phyloP scores from a whole-genome alignment of 441 rosid genomes.

The Corymbia citriodora region DNA sequence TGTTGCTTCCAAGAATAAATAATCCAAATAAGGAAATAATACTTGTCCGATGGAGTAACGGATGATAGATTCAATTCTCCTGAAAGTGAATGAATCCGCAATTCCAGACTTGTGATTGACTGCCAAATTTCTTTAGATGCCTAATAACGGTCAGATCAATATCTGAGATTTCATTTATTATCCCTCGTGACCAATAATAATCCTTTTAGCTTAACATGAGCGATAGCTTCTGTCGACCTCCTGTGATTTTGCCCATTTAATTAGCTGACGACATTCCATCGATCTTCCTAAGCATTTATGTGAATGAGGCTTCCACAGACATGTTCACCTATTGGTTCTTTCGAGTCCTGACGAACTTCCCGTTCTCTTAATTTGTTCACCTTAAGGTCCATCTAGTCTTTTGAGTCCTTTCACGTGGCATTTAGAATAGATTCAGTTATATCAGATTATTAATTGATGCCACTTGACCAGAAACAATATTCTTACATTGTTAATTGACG shows the following conservation, averaged over 20 bases:
- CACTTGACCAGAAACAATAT: not conserved
- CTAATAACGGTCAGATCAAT: not conserved
- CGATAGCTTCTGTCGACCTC: not conserved
- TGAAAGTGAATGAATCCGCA: not conserved
- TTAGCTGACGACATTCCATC: not conserved
- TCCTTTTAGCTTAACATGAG: not conserved
- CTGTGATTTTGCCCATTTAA: not conserved
- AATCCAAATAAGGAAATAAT: not conserved
- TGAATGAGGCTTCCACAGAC: not conserved
- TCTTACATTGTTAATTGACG: not conserved
- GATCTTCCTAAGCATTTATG: not conserved
- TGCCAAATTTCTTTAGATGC: not conserved
- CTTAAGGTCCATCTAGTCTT: not conserved
- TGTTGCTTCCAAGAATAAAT: not conserved
- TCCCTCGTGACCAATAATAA: not conserved
- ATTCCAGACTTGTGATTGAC: not conserved
- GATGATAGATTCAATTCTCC: not conserved
- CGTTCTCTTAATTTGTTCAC: not conserved
- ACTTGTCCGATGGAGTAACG: not conserved
- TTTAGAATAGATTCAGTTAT: not conserved
- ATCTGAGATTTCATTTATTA: not conserved
- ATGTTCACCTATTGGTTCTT: not conserved
- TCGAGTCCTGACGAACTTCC: not conserved
- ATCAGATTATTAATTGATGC: not conserved
- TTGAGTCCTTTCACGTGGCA: not conserved